Base-by-base conservation (phyloP, 805 yeast species). In the Monosporozyma unispora region DNA sequence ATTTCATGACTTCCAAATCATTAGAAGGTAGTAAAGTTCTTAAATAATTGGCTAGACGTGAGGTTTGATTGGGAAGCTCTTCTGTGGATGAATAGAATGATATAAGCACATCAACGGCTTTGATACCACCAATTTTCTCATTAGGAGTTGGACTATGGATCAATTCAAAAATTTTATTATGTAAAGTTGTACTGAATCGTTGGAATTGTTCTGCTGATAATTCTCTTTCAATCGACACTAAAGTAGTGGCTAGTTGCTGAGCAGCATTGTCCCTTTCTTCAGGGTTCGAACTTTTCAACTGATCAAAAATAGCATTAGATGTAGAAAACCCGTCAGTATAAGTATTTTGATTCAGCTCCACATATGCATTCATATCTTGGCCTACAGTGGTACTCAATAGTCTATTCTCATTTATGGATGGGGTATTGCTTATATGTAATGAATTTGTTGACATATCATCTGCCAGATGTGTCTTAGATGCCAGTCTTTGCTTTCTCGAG, bases 41-140 rank as follows among this genome's bases (percentile, higher is more conserved):
- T 52, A 91, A 71, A 61, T 91, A 91, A 57, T 87, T 91, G n/a
- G 96, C 91, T 62, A 87, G 80, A 51, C 98, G 74, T 6, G 96
- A 87, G 2, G 95, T 86, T 66, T 87, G 90, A 50, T 87, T 87
- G 21, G 95, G 87, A 54, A 83, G 78, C 57, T 89, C 96, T 57
- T 85, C 91, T 19, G 80, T 80, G 18, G 87, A 88, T 9, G 87
- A 81, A 54, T 88, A 90, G 59, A 87, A 81, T 50, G 86, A 93
- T 48, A 91, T 86, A 52, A 91, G 75, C 2, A 93, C 81, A 65
- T 87, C 93, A 50, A 91, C 84, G 11, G 97, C 97, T 21, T 88
- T 78, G 29, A 91, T 83, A 41, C 96, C 98, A 18, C 97, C 98
- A 35, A 90, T 73, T 54, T 87, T 82, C 54, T 85, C 89, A 27